phyloP scores from a whole-genome alignment of 345 rosid species.

The Lepidium africanum region DNA sequence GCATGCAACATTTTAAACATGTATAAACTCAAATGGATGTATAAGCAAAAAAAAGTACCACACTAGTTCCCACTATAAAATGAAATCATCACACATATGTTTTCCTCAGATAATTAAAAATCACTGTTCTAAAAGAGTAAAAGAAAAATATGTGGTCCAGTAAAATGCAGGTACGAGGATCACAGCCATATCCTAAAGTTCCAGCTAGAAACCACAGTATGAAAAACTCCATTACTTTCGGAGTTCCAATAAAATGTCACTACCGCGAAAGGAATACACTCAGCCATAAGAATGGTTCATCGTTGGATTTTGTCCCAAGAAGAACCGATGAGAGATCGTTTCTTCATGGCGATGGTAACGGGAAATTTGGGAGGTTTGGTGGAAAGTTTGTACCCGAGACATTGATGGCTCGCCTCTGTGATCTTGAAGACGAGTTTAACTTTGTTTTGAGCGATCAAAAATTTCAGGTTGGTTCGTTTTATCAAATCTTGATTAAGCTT shows the following conservation, averaged over 20 bases:
- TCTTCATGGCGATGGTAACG: background rate
- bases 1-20: background rate
- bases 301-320: constrained; percentile 1
- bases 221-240: background rate
- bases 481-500: background rate
- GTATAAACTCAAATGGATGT: background rate
- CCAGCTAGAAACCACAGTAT: constrained; percentile 2
- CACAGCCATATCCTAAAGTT: background rate
- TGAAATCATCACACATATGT: background rate
- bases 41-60: background rate
- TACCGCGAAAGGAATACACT: background rate
- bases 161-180: constrained; percentile 7
- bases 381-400: constrained; percentile 81
- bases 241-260: background rate
- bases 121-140: background rate
- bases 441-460: constrained; percentile 33
- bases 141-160: constrained; percentile 10
- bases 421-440: constrained; percentile 58
- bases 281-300: background rate
- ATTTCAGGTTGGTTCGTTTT: constrained; percentile 53
- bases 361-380: constrained; percentile 59
- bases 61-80: background rate
- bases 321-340: constrained; percentile 3
- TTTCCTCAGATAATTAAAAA: background rate
- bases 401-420: constrained; percentile 36